A percentile compares a stretch with the other conserved stretches of the same genome.
Evolutionary conservation across 495 filamentous ascomycete species (phyloP).

Genomic region (Pseudomonodictys pantanalensis): DNA sequence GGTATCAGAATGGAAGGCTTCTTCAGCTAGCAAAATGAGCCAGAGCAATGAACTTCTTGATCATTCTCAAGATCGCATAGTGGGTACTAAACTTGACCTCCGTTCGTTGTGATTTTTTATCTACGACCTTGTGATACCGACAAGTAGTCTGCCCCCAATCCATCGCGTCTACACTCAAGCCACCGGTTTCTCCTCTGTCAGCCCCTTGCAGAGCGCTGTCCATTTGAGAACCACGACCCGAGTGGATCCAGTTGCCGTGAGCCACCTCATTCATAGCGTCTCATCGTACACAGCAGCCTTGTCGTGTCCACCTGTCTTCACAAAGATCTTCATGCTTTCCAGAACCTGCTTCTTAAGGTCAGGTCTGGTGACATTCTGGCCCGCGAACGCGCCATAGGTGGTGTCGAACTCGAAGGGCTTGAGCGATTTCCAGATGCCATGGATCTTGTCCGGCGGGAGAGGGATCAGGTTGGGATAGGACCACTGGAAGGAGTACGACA

Average conservation of each 20-base stretch:
- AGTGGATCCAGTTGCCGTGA: background rate
- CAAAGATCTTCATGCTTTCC: constrained; percentile 73
- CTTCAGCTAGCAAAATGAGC: too few relatives aligned
- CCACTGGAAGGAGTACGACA: constrained; percentile 72
- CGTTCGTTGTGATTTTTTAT: too few relatives aligned
- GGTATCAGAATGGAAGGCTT: too few relatives aligned
- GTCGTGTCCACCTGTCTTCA: constrained; percentile 23
- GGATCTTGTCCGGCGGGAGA: constrained; percentile 55
- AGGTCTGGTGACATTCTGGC: constrained; percentile 56
- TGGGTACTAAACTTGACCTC: too few relatives aligned
- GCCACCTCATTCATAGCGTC: constrained; percentile 1
- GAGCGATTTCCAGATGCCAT: constrained; percentile 51
- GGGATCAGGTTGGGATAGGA: constrained; percentile 80
- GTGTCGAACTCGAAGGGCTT: constrained; percentile 58
- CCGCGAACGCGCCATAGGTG: constrained; percentile 64
- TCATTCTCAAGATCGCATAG: too few relatives aligned
- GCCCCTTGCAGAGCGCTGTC: too few relatives aligned
- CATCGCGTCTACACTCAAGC: too few relatives aligned
- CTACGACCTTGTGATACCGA: too few relatives aligned
- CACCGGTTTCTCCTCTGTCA: too few relatives aligned
- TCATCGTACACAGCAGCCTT: constrained; percentile 16
- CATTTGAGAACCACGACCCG: background rate
- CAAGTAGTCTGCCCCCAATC: too few relatives aligned
- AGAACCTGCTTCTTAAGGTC: constrained; percentile 61
- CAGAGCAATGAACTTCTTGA: too few relatives aligned